Conservation (phyloP, 345 rosid genomes). For the Schrenkiella parvula region DNA sequence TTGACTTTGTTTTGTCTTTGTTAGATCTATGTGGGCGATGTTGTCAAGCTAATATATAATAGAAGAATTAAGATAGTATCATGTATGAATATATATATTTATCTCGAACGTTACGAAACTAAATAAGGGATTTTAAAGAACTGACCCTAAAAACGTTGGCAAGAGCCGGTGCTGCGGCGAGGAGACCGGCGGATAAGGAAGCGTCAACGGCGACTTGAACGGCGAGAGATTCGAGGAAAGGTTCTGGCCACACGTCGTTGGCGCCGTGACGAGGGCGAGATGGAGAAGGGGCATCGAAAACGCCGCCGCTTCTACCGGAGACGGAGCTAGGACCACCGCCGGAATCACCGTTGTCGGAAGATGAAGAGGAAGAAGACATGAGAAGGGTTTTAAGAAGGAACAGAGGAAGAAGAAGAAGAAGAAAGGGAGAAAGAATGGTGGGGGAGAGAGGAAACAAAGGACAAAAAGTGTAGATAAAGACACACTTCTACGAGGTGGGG, state of each 20-base stretch:
- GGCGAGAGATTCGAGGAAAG: conserved; percentile 83
- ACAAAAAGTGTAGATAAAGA: conserved; percentile 71
- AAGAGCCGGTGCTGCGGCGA: conserved; percentile 68
- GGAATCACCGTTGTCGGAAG: conserved; percentile 31
- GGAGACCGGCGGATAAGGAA: conserved; percentile 51
- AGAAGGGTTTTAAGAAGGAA: conserved; percentile 14
- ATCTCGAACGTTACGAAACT: not conserved
- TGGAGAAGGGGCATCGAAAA: conserved; percentile 60
- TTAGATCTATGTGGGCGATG: conserved; percentile 5
- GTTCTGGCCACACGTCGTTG: conserved; percentile 90
- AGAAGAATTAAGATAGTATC: not conserved
- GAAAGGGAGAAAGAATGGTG: conserved; percentile 24
- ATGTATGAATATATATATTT: not conserved
- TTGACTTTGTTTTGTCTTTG: conserved; percentile 30
- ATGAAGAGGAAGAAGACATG: conserved; percentile 40
- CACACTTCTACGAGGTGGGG: conserved; percentile 47
- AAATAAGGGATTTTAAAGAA: not conserved
- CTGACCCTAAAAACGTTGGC: conserved; percentile 73
- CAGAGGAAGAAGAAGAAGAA: conserved; percentile 3
- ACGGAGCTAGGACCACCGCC: conserved; percentile 33
- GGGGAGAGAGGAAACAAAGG: conserved; percentile 43
- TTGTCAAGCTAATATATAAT: not conserved
- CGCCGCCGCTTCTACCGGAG: conserved; percentile 20
- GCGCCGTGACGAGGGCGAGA: conserved; percentile 46
- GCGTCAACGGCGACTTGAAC: conserved; percentile 65